A percentile compares a stretch with the other conserved stretches of the same genome.
Evolutionary conservation across 345 rosid genomes (phyloP).

Genomic region (Aegle marmelos): DNA sequence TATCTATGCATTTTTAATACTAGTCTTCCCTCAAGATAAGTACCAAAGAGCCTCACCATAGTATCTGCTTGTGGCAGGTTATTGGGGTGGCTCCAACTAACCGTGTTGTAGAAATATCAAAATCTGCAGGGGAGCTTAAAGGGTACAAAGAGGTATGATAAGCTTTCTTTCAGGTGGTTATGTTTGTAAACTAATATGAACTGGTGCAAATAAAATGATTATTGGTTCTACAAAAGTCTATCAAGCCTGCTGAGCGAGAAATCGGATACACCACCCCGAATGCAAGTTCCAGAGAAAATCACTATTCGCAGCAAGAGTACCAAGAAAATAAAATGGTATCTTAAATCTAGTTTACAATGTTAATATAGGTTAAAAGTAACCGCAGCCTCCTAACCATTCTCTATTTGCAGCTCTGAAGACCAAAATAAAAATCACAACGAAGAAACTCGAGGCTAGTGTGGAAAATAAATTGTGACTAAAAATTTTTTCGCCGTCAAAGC

Average conservation of each 20-base stretch:
- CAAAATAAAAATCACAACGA: slow-evolving; percentile 4
- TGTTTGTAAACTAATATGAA: neutral
- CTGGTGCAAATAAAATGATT: slow-evolving; percentile 10
- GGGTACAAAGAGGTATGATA: slow-evolving; percentile 61
- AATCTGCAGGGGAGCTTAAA: slow-evolving; percentile 67
- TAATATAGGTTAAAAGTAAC: slow-evolving; percentile 2
- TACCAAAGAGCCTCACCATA: slow-evolving; percentile 13
- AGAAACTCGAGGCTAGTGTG: slow-evolving; percentile 23
- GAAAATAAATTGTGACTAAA: no score
- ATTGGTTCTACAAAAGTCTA: slow-evolving; percentile 81
- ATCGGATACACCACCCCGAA: slow-evolving; percentile 24
- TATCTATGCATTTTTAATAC: neutral
- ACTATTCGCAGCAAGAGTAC: slow-evolving; percentile 11
- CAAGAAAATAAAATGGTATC: slow-evolving; percentile 33
- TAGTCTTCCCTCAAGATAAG: neutral
- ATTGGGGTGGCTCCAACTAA: slow-evolving; percentile 82
- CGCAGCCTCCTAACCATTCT: slow-evolving; percentile 11
- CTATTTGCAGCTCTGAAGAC: slow-evolving; percentile 34
- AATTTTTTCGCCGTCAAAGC: no score
- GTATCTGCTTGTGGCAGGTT: slow-evolving; percentile 39
- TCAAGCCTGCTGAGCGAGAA: slow-evolving; percentile 55
- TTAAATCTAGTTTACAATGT: neutral
- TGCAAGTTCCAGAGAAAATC: slow-evolving; percentile 19
- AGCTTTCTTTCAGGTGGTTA: neutral
- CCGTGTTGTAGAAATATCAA: slow-evolving; percentile 87